These are phyloP conservation scores for Penicillium sp. DNA, from an alignment of 2,329 filamentous ascomycete genomes.

Conservation along the genomic window DNA sequence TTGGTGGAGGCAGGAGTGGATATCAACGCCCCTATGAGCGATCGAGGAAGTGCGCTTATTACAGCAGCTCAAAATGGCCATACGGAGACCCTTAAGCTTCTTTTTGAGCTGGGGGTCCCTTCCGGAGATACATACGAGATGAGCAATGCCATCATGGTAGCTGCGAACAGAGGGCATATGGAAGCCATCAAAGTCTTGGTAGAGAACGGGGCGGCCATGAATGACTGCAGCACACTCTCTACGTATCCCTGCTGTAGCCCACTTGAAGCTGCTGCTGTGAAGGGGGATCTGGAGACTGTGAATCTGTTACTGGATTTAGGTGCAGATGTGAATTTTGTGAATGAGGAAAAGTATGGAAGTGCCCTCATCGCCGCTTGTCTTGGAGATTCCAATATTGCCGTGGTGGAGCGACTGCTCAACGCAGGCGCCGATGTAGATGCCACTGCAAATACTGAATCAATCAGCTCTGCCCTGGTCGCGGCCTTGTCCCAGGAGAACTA, in stretches of 20 bases:
- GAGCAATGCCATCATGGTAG: conserved; percentile 1
- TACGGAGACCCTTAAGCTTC: neutral
- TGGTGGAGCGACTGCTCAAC: neutral
- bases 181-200: neutral
- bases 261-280: neutral
- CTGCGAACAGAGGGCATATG: neutral
- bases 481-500: neutral
- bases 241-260: neutral
- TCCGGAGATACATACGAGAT: neutral
- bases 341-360: neutral
- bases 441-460: neutral
- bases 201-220: neutral
- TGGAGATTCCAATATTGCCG: neutral
- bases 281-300: neutral
- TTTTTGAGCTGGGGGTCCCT: neutral
- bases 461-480: neutral
- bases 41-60: neutral
- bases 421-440: neutral
- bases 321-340: neutral
- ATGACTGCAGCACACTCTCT: neutral
- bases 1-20: neutral
- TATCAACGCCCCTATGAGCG: neutral
- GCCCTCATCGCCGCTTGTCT: neutral
- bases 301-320: neutral
- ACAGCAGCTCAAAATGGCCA: neutral